Evolutionary conservation across 2,329 filamentous ascomycete species (phyloP).

Genomic region (Plectosphaerella cucumerina): DNA sequence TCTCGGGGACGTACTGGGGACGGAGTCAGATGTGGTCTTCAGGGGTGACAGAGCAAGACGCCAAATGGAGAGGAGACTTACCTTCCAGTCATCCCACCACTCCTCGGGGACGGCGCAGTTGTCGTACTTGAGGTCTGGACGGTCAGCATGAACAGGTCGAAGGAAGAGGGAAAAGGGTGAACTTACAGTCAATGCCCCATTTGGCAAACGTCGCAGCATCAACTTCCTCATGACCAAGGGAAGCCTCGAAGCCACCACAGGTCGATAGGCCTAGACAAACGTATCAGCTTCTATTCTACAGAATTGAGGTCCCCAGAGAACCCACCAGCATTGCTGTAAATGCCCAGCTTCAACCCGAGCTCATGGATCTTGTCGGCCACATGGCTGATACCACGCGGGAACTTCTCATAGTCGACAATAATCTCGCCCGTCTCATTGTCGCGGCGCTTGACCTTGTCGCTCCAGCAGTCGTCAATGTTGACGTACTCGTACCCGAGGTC

Average conservation of each 20-base stretch:
- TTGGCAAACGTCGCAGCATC: conserved; percentile 54
- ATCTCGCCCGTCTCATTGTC: conserved; percentile 38
- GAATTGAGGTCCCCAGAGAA: conserved; percentile 1
- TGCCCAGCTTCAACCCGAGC: conserved; percentile 57
- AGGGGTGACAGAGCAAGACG: no score
- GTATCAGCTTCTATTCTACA: neutral
- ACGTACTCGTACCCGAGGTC: conserved; percentile 55
- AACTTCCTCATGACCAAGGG: conserved; percentile 49
- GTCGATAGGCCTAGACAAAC: conserved; percentile 25
- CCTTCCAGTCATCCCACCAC: conserved; percentile 29
- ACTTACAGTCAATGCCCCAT: conserved; percentile 54
- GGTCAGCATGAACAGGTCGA: neutral
- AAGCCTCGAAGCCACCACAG: conserved; percentile 54
- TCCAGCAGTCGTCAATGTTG: conserved; percentile 62
- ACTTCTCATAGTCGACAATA: conserved; percentile 42
- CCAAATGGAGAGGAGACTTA: no score
- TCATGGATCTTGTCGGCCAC: conserved; percentile 49
- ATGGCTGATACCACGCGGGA: conserved; percentile 54
- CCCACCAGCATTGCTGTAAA: conserved; percentile 54
- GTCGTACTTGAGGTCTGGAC: conserved; percentile 50
- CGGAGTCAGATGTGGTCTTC: no score
- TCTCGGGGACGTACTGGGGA: conserved; percentile 16
- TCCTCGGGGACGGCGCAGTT: conserved; percentile 42
- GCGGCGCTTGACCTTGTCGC: conserved; percentile 31
- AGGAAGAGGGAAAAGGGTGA: neutral